Evolutionary conservation across 306 rosid species (phyloP).

Genomic region (Canavalia ensiformis): DNA sequence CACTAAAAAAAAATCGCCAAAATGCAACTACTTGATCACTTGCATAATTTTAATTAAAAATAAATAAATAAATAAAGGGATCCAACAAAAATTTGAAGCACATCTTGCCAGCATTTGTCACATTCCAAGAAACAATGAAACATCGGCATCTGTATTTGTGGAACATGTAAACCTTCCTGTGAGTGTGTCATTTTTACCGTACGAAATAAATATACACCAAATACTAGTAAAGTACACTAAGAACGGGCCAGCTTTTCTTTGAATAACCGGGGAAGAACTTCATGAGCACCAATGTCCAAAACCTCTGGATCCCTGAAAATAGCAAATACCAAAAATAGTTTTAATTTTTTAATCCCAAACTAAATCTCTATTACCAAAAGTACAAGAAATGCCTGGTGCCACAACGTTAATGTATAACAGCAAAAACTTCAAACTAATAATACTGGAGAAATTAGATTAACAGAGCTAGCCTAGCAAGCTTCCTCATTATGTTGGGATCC

Average conservation of each 20-base stretch:
- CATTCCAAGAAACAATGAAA: conserved; percentile 46
- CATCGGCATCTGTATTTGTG: conserved; percentile 30
- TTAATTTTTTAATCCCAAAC: conserved; percentile 14
- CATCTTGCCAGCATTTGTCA: conserved; percentile 46
- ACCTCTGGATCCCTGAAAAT: conserved; percentile 85
- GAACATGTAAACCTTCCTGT: conserved; percentile 37
- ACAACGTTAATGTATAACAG: not conserved
- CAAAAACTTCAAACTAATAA: not conserved
- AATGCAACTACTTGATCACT: conserved; percentile 37
- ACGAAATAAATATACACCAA: conserved; percentile 43
- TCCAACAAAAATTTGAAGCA: conserved; percentile 49
- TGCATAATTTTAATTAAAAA: not conserved
- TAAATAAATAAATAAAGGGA: conserved; percentile 14
- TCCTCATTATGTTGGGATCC: not conserved
- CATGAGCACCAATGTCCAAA: conserved; percentile 82
- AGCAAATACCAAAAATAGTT: conserved; percentile 34
- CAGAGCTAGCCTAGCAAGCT: not conserved
- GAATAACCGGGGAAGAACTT: conserved; percentile 81
- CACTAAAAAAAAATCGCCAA: conserved; percentile 33
- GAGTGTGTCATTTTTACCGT: conserved; percentile 45
- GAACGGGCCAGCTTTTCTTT: conserved; percentile 56
- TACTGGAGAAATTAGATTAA: not conserved
- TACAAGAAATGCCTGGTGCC: not conserved
- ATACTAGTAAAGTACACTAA: conserved; percentile 44
- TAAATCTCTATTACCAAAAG: conserved; percentile 18